Conservation (phyloP, 768 basidiomycete species). For the Suillus variegatus region DNA sequence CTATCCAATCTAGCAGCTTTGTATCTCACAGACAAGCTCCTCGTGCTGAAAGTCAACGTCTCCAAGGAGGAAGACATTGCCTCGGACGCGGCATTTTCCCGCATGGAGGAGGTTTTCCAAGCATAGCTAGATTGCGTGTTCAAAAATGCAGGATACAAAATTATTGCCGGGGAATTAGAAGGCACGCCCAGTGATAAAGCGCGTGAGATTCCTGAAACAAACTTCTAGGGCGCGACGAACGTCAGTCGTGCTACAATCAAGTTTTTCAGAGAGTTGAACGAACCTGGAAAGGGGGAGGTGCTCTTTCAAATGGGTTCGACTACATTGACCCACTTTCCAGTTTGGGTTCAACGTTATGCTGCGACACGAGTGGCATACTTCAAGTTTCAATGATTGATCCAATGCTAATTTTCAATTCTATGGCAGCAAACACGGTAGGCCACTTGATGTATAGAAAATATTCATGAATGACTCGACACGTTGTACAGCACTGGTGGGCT, state of each 20-base stretch:
- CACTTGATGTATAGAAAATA: no score
- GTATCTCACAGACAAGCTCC: constrained; percentile 15
- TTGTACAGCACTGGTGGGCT: constrained; percentile 19
- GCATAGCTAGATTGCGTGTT: constrained; percentile 19
- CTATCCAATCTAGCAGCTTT: constrained; percentile 16
- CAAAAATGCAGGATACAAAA: constrained; percentile 19
- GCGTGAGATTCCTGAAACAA: constrained; percentile 23
- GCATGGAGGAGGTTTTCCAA: constrained; percentile 3
- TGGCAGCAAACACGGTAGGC: constrained; percentile 22
- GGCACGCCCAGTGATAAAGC: constrained; percentile 15
- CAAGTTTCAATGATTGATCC: constrained; percentile 12
- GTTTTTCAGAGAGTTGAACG: constrained; percentile 26
- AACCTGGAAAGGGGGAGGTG: no score
- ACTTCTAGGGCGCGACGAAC: constrained; percentile 30
- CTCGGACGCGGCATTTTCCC: constrained; percentile 11
- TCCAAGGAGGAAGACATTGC: constrained; percentile 13
- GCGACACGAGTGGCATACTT: constrained; percentile 16
- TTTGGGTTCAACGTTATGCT: constrained; percentile 16
- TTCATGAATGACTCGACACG: no score
- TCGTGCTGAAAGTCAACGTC: constrained; percentile 19
- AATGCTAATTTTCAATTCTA: not conserved
- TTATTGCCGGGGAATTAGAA: constrained; percentile 26
- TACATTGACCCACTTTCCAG: constrained; percentile 15
- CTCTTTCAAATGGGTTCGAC: not conserved
- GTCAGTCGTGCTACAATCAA: constrained; percentile 26